Conservation (phyloP, 345 rosid genomes). For the Angophora floribunda region DNA sequence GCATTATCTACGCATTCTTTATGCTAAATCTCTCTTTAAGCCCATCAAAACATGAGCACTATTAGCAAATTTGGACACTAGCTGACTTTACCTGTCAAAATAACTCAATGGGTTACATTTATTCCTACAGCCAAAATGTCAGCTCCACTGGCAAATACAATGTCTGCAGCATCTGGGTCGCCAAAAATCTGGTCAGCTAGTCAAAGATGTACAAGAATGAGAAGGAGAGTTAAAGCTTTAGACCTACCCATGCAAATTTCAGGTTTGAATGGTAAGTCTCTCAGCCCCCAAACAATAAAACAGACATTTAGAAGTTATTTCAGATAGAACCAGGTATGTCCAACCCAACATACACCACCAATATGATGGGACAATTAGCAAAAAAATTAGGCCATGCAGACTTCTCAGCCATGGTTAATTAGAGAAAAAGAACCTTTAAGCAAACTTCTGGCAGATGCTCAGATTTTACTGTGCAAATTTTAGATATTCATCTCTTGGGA, state of each 20-base stretch:
- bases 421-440: not conserved
- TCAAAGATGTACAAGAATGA: not conserved
- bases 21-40: not conserved
- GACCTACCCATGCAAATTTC: not conserved
- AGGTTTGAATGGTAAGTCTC: not conserved
- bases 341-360: not conserved
- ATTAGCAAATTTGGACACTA: too few relatives aligned
- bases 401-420: not conserved
- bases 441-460: not conserved
- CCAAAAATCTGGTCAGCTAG: slow-evolving; percentile 54
- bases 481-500: too few relatives aligned
- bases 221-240: not conserved
- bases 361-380: not conserved
- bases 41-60: not conserved
- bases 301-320: not conserved
- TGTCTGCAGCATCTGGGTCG: slow-evolving; percentile 90
- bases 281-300: not conserved
- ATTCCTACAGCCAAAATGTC: slow-evolving; percentile 84
- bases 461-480: not conserved
- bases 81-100: slow-evolving; percentile 54
- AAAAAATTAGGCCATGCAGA: not conserved
- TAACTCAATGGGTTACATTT: slow-evolving; percentile 90
- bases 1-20: not conserved
- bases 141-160: slow-evolving; percentile 88
- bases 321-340: not conserved